Conservation (phyloP, 352 stramenopile genomes). For the Thalassiosira exigua region DNA sequence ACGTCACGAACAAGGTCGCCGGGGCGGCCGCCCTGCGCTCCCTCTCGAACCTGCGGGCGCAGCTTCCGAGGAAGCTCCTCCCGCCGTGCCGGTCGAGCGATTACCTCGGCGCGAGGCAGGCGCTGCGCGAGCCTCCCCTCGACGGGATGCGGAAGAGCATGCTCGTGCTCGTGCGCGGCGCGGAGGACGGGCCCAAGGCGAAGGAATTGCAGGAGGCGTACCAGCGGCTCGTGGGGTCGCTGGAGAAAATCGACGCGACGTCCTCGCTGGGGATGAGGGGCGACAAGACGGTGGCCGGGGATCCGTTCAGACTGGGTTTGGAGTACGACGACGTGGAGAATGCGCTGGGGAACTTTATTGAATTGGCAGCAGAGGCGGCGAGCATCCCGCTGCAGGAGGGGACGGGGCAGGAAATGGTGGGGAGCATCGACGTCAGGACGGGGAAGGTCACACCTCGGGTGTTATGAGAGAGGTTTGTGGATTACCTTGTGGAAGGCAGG, state of each 20-base stretch:
- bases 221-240: conserved; percentile 44
- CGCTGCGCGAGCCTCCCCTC: conserved; percentile 45
- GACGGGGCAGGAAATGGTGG: conserved; percentile 4
- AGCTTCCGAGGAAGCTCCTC: conserved; percentile 39
- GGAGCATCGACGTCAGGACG: conserved; percentile 11
- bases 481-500: no score
- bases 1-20: conserved; percentile 73
- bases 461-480: no score
- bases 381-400: conserved; percentile 27
- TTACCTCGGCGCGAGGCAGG: conserved; percentile 45
- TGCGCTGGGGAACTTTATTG: conserved; percentile 24
- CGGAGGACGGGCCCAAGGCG: conserved; percentile 64
- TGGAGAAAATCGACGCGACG: conserved; percentile 63
- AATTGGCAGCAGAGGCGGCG: conserved; percentile 11
- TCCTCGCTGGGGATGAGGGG: conserved; percentile 45
- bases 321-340: conserved; percentile 35
- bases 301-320: conserved; percentile 21
- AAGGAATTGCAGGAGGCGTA: conserved; percentile 47
- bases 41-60: conserved; percentile 45
- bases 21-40: conserved; percentile 48
- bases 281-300: background rate
- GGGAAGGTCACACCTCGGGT: background rate
- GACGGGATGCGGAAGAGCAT: conserved; percentile 53
- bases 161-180: conserved; percentile 45
- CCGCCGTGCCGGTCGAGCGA: conserved; percentile 42